These are phyloP conservation scores for Tetracentron sinense DNA, from an alignment of 164 flowering plant species.

Conservation along the genomic window DNA sequence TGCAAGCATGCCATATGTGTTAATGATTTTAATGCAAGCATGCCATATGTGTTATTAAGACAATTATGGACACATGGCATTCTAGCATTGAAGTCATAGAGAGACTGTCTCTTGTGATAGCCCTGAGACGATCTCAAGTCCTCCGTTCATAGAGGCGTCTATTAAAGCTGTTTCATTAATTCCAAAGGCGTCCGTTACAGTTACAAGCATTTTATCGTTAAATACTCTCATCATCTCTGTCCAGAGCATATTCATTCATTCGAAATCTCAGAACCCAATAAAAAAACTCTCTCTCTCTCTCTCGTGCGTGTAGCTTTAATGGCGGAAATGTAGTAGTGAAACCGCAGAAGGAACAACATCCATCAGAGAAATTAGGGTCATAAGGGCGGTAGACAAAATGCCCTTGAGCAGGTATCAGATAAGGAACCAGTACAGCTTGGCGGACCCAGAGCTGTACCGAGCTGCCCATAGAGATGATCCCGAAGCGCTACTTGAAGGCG, in stretches of 20 bases:
- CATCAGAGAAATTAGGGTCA: slow-evolving; percentile 22
- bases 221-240: neutral
- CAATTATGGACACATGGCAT: too few relatives aligned
- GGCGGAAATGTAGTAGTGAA: slow-evolving; percentile 16
- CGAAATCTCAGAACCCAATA: slow-evolving; percentile 8
- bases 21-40: too few relatives aligned
- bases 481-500: slow-evolving; percentile 90
- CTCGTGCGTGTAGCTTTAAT: slow-evolving; percentile 1
- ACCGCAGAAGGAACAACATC: neutral
- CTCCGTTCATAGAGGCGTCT: too few relatives aligned
- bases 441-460: slow-evolving; percentile 85
- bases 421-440: slow-evolving; percentile 78
- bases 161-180: too few relatives aligned
- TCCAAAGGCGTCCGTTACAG: too few relatives aligned
- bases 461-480: slow-evolving; percentile 92
- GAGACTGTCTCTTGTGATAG: too few relatives aligned
- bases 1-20: too few relatives aligned
- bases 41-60: too few relatives aligned
- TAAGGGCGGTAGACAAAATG: slow-evolving; percentile 35
- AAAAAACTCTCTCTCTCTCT: slow-evolving; percentile 13
- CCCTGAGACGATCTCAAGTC: too few relatives aligned
- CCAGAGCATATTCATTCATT: neutral
- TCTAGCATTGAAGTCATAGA: too few relatives aligned
- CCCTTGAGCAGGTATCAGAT: slow-evolving; percentile 76
- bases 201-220: slow-evolving; percentile 5